Evolutionary conservation across 2,329 filamentous ascomycete species (phyloP), one percentile per base, ranked within the genome.

Genomic region (Plectosphaerella plurivora): DNA sequence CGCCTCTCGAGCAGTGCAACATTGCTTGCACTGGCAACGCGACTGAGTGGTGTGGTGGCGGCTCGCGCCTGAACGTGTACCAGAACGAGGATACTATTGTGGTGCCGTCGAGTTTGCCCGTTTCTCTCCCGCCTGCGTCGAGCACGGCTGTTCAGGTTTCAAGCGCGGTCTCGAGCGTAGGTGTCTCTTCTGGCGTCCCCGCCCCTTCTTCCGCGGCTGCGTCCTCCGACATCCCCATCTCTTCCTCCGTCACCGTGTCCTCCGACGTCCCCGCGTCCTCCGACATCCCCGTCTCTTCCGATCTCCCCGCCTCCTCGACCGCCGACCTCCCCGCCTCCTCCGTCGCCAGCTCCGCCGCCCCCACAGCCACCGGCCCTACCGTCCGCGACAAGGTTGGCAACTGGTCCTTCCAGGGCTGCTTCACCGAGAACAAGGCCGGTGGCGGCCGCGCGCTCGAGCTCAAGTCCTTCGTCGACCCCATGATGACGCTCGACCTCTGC

Each of bases 401-500:
- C 48, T 51, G 24, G 25, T 1, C 2, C 0, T 45, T 44, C 47
- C 22, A 45, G 25, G 48, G 49, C 41, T 53, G 51, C 41, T 48
- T 41, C 44, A 53, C 51, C 15, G 51, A 53, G 48, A 42, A 16
- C 16, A 35, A 47, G 22, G 18, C 33, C 12, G 42, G 47, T 12
- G 33, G 41, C 11, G 45, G 47, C 8, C 65, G 66, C 14, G 68
- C 67, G 15, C 63, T 70, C 8, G 55, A 51, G 24, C 51, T 55
- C 49, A 68, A 61, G 50, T 57, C 58, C n/a, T 67, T 61, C 45
- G 60, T 67, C 28, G 61, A 59, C 47, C 36, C 44, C 28, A 56
- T 50, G 42, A 70, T 73, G 66, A 74, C 67, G 20, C 61, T 73
- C 16, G 65, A 61, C 39, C 52, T 55, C n/a, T 76, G 74, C 58